Conservation (phyloP, 257 asterid species). For the Rauvolfia tetraphylla region DNA sequence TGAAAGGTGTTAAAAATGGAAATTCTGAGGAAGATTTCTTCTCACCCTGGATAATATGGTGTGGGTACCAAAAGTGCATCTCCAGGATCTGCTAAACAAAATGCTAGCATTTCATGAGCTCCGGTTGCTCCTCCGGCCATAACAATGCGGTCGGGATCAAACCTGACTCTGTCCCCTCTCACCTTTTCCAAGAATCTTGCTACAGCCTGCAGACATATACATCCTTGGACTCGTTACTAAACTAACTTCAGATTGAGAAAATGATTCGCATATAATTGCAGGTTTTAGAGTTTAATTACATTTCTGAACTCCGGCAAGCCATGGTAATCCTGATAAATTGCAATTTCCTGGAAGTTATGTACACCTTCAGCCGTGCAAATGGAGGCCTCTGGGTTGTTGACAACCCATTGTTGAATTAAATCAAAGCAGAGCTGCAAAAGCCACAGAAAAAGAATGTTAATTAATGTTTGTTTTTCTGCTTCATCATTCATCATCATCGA, state of each 20-base stretch:
- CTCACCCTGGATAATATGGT: slow-evolving; percentile 89
- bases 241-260: not conserved
- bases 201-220: slow-evolving; percentile 49
- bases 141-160: slow-evolving; percentile 66
- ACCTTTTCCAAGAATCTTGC: slow-evolving; percentile 83
- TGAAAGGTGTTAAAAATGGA: not conserved
- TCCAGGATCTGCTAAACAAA: slow-evolving; percentile 82
- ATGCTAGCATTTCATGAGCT: slow-evolving; percentile 71
- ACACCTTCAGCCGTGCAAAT: slow-evolving; percentile 30
- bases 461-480: not conserved
- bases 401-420: slow-evolving; percentile 24
- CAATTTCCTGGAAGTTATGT: slow-evolving; percentile 26
- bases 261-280: too few relatives aligned
- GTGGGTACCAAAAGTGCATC: slow-evolving; percentile 82
- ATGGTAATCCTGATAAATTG: slow-evolving; percentile 34
- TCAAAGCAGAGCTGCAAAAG: slow-evolving; percentile 30
- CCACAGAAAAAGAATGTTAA: not conserved
- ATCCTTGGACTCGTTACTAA: not conserved
- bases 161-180: slow-evolving; percentile 59
- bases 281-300: slow-evolving; percentile 28
- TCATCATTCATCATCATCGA: not conserved
- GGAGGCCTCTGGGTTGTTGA: slow-evolving; percentile 30
- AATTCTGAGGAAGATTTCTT: not conserved
- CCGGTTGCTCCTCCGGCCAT: slow-evolving; percentile 96
- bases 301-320: slow-evolving; percentile 77